phyloP scores from a whole-genome alignment of 345 rosid genomes.

The Salix udensis region DNA sequence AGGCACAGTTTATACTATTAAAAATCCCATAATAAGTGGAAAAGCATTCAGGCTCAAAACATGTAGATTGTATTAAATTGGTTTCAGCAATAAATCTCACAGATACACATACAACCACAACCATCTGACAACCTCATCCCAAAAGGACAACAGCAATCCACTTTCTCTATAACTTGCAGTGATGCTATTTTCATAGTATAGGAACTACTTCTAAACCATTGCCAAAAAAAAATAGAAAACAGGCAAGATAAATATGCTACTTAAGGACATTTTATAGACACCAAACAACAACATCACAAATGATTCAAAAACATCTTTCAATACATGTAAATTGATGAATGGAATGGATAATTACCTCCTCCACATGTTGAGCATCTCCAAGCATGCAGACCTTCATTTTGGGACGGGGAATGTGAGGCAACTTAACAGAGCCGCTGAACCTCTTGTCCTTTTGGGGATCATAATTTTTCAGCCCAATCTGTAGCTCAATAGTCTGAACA shows the following conservation, averaged over 20 bases:
- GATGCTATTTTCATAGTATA: neutral
- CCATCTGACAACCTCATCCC: too few relatives aligned
- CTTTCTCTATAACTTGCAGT: neutral
- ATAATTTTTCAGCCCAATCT: slow-evolving; percentile 95
- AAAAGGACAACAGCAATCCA: neutral
- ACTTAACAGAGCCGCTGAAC: slow-evolving; percentile 84
- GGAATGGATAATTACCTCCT: slow-evolving; percentile 48
- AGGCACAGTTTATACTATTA: neutral
- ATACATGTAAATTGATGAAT: neutral
- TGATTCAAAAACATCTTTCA: neutral
- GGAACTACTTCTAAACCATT: neutral
- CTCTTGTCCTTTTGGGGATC: slow-evolving; percentile 95
- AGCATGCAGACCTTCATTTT: slow-evolving; percentile 50
- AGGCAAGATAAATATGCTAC: too few relatives aligned
- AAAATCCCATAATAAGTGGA: too few relatives aligned
- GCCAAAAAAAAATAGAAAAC: too few relatives aligned
- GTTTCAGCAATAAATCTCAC: neutral
- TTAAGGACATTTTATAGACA: too few relatives aligned
- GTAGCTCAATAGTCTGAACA: slow-evolving; percentile 85
- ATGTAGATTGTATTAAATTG: too few relatives aligned
- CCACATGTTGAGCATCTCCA: slow-evolving; percentile 92
- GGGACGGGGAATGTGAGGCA: slow-evolving; percentile 94
- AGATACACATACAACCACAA: too few relatives aligned
- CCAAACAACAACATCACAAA: neutral
- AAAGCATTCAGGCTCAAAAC: too few relatives aligned